These are phyloP conservation scores for Tricladium varicosporioides DNA, from an alignment of 2,329 filamentous ascomycete genomes.

Conservation along the genomic window DNA sequence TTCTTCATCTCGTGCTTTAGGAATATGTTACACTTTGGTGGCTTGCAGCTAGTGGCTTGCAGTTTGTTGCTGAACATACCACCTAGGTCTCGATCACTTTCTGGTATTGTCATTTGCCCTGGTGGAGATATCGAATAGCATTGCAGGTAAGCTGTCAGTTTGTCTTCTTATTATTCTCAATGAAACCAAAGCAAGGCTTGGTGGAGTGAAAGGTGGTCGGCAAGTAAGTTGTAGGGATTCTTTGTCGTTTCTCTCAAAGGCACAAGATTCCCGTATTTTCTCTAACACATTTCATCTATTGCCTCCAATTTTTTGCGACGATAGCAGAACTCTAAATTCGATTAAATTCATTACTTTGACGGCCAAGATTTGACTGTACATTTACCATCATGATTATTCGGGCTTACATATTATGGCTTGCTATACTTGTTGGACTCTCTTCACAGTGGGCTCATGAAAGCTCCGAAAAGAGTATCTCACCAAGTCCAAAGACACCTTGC, in stretches of 20 bases:
- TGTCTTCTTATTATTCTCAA: background rate
- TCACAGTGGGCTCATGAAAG: background rate
- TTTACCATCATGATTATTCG: background rate
- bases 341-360: background rate
- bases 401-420: conserved; percentile 49
- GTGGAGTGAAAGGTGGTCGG: background rate
- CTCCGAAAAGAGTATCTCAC: background rate
- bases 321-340: background rate
- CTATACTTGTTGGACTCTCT: conserved; percentile 7
- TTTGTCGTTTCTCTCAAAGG: background rate
- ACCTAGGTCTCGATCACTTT: background rate
- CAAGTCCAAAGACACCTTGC: background rate
- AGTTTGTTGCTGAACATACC: background rate
- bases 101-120: background rate
- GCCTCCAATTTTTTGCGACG: background rate
- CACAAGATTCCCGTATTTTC: background rate
- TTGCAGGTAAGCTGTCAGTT: background rate
- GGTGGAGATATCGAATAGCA: background rate
- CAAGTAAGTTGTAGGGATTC: background rate
- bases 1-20: background rate
- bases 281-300: background rate
- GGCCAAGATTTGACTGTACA: background rate
- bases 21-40: background rate
- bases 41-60: background rate
- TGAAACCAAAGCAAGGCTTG: background rate